Base-by-base conservation (phyloP, 169 alveolate species). In the Plasmodium yoelii region DNA sequence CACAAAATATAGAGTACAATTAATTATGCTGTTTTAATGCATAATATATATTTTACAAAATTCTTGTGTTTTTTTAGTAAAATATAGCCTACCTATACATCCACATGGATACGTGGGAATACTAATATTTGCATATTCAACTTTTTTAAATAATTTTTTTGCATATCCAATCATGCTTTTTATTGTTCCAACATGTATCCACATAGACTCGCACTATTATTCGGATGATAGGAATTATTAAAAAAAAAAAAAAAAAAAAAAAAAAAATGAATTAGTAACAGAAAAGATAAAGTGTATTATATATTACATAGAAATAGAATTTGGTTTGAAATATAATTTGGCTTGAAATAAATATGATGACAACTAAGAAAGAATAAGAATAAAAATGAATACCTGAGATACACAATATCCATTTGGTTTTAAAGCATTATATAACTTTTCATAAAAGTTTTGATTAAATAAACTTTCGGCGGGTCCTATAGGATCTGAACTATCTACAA, bases 401-500 rank as follows among this genome's bases (percentile, higher is more conserved):
- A 73, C 80, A 51, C 73, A 59, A 39, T 19, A 72, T 9, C 73
- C 73, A 57, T 70, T 69, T 1, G 86, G 88, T 53, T 74, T 71
- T 6, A 87, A 26, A 7, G 92, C 89, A 19, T 69, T 87, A 56
- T 73, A 64, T 18, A 93, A 75, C 65, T 87, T 73, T 60, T 68
- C 86, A 73, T 94, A 94, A 74, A 94, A 94, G 44, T 63, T 90
- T 60, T 89, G 88, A 55, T 74, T 88, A 77, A 92, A 94, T 64
- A 94, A 88, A 12, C 82, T 56, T 65, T 68, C 94, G 7, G 95
- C 94, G 0, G 96, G 95, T 18, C 96, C 96, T 9, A 90, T 72
- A 1, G 97, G 97, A 65, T 94, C 97, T 26, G 94, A 88, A 42
- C 95, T 87, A 56, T 94, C 97, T 10, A 88, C 88, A 1, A 93